Conservation (phyloP, 495 filamentous ascomycete genomes). For the Talaromyces borbonicus region DNA sequence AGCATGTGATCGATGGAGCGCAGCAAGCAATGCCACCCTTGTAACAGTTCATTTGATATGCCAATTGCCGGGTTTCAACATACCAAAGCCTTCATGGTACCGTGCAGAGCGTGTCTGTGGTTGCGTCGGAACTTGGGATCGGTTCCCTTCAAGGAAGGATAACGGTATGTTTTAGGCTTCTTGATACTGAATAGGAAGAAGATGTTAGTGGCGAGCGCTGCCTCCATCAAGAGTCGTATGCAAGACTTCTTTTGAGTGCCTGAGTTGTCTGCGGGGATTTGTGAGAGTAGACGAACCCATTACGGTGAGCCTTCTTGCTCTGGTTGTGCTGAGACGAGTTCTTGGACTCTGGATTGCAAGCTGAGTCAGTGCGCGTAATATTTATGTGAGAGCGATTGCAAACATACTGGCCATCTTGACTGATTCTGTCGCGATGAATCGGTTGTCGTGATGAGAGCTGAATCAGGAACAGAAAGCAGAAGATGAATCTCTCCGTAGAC, state of each 20-base stretch:
- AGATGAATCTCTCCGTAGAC: neutral
- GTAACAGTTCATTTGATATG: too few relatives aligned
- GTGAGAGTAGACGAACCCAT: conserved; percentile 64
- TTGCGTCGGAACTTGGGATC: conserved; percentile 99
- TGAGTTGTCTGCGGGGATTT: conserved; percentile 7
- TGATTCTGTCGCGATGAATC: conserved; percentile 33
- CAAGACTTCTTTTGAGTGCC: too few relatives aligned
- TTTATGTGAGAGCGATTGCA: neutral
- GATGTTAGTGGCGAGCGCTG: too few relatives aligned
- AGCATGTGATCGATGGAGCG: conserved; percentile 38
- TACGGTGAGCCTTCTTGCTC: conserved; percentile 91
- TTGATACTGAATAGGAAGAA: conserved; percentile 65
- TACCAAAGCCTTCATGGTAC: conserved; percentile 96
- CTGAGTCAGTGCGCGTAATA: conserved; percentile 6
- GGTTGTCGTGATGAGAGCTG: conserved; percentile 17
- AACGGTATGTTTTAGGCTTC: conserved; percentile 98
- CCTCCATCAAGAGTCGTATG: too few relatives aligned
- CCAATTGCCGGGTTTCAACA: conserved; percentile 25
- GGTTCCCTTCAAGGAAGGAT: conserved; percentile 96
- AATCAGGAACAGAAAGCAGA: conserved; percentile 2
- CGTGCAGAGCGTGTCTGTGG: conserved; percentile 97
- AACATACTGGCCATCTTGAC: conserved; percentile 46
- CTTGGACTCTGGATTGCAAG: conserved; percentile 70
- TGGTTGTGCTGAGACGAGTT: conserved; percentile 99
- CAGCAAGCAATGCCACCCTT: too few relatives aligned